Conservation (phyloP, 495 filamentous ascomycete genomes). For the Delitschia confertaspora region DNA sequence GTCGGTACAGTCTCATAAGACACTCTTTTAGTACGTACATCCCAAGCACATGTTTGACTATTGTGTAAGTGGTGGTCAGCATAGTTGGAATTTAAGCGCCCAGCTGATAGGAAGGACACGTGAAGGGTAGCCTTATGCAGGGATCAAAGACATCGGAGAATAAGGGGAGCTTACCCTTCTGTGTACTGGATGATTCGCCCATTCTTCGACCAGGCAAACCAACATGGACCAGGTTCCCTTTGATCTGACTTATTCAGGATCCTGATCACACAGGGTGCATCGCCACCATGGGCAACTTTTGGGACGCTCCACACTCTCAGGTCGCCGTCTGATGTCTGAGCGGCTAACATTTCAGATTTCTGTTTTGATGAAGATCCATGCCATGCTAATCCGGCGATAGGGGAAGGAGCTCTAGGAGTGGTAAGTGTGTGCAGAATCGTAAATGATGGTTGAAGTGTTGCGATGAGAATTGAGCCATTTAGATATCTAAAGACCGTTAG, state of each 20-base stretch:
- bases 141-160: constrained; percentile 14
- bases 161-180: constrained; percentile 61
- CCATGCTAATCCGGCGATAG: constrained; percentile 87
- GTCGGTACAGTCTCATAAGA: constrained; percentile 82
- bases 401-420: constrained; percentile 71
- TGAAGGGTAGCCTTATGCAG: constrained; percentile 18
- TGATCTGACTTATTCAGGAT: constrained; percentile 74
- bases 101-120: neutral
- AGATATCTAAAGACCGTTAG: constrained; percentile 55
- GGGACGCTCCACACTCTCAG: constrained; percentile 94
- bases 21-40: constrained; percentile 92
- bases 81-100: constrained; percentile 21
- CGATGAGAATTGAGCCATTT: constrained; percentile 90
- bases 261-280: constrained; percentile 75
- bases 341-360: constrained; percentile 96
- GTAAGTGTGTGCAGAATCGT: constrained; percentile 90
- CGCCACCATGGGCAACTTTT: constrained; percentile 61
- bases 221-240: constrained; percentile 69
- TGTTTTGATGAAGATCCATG: constrained; percentile 94
- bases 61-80: constrained; percentile 25
- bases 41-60: constrained; percentile 90
- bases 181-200: constrained; percentile 88
- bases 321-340: constrained; percentile 85
- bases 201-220: constrained; percentile 98
- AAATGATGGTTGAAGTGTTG: constrained; percentile 80